These are phyloP conservation scores for Letharia columbiana DNA, from an alignment of 495 filamentous ascomycete species.

Conservation along the genomic window DNA sequence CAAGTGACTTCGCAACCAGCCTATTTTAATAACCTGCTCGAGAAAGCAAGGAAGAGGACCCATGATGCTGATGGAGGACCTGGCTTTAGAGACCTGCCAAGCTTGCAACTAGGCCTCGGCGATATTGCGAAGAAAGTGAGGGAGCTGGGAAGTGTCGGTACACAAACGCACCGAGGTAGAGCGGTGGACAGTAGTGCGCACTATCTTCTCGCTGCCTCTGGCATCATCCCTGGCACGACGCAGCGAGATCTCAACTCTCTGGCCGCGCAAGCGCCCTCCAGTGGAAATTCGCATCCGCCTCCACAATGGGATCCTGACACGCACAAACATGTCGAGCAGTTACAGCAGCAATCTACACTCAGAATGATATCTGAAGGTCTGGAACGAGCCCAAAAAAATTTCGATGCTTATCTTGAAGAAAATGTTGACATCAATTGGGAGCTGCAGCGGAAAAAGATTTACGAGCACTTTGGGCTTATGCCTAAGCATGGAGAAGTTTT, in stretches of 20 bases:
- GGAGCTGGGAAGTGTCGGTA: constrained; percentile 55
- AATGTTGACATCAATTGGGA: constrained; percentile 95
- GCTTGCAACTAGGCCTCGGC: constrained; percentile 71
- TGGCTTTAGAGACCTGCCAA: constrained; percentile 43
- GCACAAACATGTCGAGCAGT: constrained; percentile 68
- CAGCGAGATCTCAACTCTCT: constrained; percentile 66
- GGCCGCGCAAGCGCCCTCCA: constrained; percentile 39
- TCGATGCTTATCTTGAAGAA: constrained; percentile 86
- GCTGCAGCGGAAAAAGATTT: constrained; percentile 79
- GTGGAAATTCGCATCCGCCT: constrained; percentile 35
- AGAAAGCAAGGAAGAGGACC: constrained; percentile 54
- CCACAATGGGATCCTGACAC: constrained; percentile 63
- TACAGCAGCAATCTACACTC: constrained; percentile 83
- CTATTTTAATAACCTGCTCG: constrained; percentile 81
- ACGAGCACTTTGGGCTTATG: constrained; percentile 89
- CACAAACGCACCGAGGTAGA: constrained; percentile 38
- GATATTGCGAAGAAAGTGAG: constrained; percentile 79
- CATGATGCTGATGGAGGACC: constrained; percentile 33
- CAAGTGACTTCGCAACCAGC: constrained; percentile 41
- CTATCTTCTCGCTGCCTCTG: constrained; percentile 84
- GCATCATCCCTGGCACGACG: constrained; percentile 67
- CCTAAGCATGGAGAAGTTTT: constrained; percentile 45
- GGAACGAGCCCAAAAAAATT: constrained; percentile 76
- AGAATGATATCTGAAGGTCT: constrained; percentile 86
- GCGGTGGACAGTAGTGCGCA: constrained; percentile 62